Conservation (phyloP, 2,329 filamentous ascomycete genomes). For the Beauveria pseudobassiana region DNA sequence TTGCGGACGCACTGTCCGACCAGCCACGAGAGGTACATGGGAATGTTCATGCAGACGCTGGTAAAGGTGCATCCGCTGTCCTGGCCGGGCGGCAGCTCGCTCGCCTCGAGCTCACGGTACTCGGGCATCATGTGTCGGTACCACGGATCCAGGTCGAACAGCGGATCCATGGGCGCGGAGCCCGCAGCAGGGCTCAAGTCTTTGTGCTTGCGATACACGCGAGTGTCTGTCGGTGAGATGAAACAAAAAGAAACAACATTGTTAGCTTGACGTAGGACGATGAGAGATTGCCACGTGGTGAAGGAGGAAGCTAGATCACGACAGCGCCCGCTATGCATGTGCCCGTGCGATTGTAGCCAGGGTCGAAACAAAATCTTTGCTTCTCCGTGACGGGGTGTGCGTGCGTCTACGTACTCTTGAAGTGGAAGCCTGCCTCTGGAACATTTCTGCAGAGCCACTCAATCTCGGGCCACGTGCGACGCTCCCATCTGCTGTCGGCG, state of each 20-base stretch:
- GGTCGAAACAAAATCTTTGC: neutral
- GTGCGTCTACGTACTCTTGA: conserved; percentile 47
- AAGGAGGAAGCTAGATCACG: neutral
- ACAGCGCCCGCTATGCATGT: neutral
- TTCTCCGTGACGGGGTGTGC: neutral
- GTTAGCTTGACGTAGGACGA: conserved; percentile 2
- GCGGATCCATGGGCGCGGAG: conserved; percentile 53
- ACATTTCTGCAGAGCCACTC: conserved; percentile 53
- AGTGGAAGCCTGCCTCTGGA: conserved; percentile 74
- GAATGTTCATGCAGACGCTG: conserved; percentile 86
- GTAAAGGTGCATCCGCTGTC: conserved; percentile 71
- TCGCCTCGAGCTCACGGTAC: conserved; percentile 53
- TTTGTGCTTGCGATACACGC: conserved; percentile 50
- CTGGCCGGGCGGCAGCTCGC: conserved; percentile 54
- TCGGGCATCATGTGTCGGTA: conserved; percentile 65
- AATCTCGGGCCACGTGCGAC: conserved; percentile 56
- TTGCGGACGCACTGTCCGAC: conserved; percentile 69
- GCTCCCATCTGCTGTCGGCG: conserved; percentile 48
- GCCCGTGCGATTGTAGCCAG: neutral
- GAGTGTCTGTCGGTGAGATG: conserved; percentile 31
- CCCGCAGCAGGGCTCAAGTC: conserved; percentile 38
- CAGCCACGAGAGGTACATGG: conserved; percentile 82
- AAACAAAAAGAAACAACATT: neutral
- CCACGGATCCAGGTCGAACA: conserved; percentile 63
- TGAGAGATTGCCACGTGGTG: neutral